Base-by-base conservation (phyloP, 441 rosid species). In the Brassica hybrid region DNA sequence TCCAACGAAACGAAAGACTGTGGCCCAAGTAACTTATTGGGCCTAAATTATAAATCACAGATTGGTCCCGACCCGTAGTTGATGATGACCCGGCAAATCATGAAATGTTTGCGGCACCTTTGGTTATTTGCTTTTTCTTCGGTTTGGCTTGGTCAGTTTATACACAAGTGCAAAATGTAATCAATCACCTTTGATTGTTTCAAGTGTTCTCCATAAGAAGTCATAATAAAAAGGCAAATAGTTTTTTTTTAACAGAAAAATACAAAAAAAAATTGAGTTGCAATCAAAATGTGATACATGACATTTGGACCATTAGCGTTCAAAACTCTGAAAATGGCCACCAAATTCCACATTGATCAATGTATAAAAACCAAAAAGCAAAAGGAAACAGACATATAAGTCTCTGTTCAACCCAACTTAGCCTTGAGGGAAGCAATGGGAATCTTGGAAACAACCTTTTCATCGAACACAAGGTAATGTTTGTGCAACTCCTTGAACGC, bases 381-480 rank as follows among this genome's bases (percentile, higher is more conserved):
- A 57, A 63, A 56, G 13, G 48, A 9, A 30, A 58, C 60, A 19
- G n/a, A 19, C 62, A 69, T 1, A 65, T 27, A 30, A 65, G n/a
- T 17, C 14, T 67, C 71, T 52, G 41, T 67, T 61, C 64, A 90
- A 73, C 83, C 81, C 73, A 63, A 81, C 87, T 92, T 94, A 32
- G 88, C 78, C 80, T 87, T 87, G 74, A 84, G 71, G 27, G 85
- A 76, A 65, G 77, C 82, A 70, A 60, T 79, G 6, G 88, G 87
- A 66, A 86, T 84, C 83, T 85, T 86, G 45, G 85, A 84, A 57
- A 85, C 67, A 78, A 87, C 90, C 78, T 85, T 89, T n/a, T 79
- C 88, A 79, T 86, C 82, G 45, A 89, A 81, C 61, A 85, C 86
- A 7, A 84, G 84, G 74, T 94, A 91, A 48, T 90, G 94, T 84